A percentile compares a stretch with the other conserved stretches of the same genome.
These are phyloP conservation scores for Aspergillus thermomutatus DNA, from an alignment of 2,329 filamentous ascomycete genomes.

Conservation along the genomic window DNA sequence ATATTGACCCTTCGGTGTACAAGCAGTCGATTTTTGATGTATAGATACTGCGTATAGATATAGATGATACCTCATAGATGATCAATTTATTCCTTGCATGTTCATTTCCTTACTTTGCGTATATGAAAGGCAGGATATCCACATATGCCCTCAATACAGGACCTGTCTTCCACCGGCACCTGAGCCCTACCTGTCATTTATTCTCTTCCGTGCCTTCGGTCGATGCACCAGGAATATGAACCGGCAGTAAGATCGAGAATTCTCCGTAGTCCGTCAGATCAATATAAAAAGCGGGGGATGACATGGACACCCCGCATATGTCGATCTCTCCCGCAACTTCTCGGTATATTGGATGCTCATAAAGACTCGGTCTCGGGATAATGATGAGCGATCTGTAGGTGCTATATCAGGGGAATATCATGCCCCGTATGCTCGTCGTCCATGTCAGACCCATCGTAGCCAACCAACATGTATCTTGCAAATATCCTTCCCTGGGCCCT, in stretches of 20 bases:
- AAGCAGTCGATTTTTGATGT: slow-evolving; percentile 20
- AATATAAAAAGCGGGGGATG: not conserved
- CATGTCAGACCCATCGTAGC: not conserved
- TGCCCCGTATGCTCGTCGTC: not conserved
- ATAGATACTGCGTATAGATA: slow-evolving; percentile 5
- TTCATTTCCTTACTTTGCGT: not conserved
- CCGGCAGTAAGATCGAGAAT: too few species aligned
- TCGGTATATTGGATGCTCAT: not conserved
- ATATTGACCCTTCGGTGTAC: slow-evolving; percentile 17
- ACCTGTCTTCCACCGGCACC: too few species aligned
- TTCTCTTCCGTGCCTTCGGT: not conserved
- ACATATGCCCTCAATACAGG: too few species aligned
- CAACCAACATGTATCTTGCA: not conserved
- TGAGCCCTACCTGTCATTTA: not conserved
- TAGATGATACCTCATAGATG: not conserved
- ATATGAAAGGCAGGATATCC: not conserved
- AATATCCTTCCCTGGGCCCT: not conserved
- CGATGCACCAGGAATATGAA: not conserved
- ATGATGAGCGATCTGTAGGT: not conserved
- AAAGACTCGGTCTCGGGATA: not conserved
- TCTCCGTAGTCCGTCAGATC: not conserved
- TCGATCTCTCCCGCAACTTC: not conserved
- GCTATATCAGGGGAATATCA: not conserved
- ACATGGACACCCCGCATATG: not conserved
- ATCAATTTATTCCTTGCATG: not conserved